Conservation (phyloP, 2,329 filamentous ascomycete species). For the Cytospora leucostoma region DNA sequence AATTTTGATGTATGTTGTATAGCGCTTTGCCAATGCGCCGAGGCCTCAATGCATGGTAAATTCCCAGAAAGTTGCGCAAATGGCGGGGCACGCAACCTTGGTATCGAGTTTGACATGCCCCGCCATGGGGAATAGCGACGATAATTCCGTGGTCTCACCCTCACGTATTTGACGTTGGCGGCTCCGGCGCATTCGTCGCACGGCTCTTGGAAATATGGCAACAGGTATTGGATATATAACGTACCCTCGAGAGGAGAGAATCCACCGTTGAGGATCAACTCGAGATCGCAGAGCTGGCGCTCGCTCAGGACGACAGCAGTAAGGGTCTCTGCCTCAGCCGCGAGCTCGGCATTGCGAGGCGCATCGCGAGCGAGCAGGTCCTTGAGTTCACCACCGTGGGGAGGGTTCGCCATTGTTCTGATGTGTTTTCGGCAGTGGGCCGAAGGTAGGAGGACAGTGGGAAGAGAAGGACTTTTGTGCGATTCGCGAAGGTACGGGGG, state of each 20-base stretch:
- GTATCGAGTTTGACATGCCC: slow-evolving; percentile 14
- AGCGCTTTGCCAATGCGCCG: slow-evolving; percentile 1
- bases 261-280: slow-evolving; percentile 94
- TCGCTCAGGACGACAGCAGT: slow-evolving; percentile 84
- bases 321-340: slow-evolving; percentile 80
- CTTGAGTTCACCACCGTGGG: slow-evolving; percentile 94
- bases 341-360: slow-evolving; percentile 76
- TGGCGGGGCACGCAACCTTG: slow-evolving; percentile 22
- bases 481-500: background rate
- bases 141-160: background rate
- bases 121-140: slow-evolving; percentile 14
- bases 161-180: too few relatives aligned
- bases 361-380: slow-evolving; percentile 94
- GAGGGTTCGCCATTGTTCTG: slow-evolving; percentile 63
- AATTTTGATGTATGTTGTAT: background rate
- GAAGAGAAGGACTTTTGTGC: background rate
- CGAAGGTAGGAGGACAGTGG: slow-evolving; percentile 15
- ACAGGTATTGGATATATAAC: slow-evolving; percentile 37
- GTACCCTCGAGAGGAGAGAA: slow-evolving; percentile 96
- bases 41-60: slow-evolving; percentile 12
- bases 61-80: slow-evolving; percentile 12
- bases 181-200: slow-evolving; percentile 3
- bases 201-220: background rate
- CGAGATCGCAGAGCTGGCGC: slow-evolving; percentile 95
- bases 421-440: slow-evolving; percentile 19